Percentiles rank a stretch among this genome's conserved stretches.
These are phyloP conservation scores for Cucumis sativus DNA, from an alignment of 306 rosid species.

Conservation along the genomic window DNA sequence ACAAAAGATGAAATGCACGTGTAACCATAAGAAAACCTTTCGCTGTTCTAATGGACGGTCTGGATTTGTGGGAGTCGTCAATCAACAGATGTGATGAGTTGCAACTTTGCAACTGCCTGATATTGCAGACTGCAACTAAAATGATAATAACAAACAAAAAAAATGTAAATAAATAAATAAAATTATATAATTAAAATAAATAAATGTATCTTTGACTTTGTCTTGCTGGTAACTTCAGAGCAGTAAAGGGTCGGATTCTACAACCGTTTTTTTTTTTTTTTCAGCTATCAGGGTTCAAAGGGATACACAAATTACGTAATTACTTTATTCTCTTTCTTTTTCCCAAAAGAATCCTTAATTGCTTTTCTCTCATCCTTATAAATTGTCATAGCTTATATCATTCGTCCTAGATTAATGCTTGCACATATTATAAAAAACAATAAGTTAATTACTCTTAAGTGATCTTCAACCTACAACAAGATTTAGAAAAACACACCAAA, in stretches of 20 bases:
- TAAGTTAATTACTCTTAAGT: no score
- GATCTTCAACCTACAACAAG: no score
- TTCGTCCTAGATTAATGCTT: no score
- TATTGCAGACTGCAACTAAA: neutral
- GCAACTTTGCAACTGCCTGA: slow-evolving; percentile 2
- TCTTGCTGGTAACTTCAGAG: slow-evolving; percentile 6
- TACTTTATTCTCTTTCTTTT: no score
- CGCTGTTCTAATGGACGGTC: slow-evolving; percentile 37
- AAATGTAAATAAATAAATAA: neutral
- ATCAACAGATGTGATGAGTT: slow-evolving; percentile 23
- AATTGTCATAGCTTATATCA: no score
- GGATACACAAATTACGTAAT: neutral
- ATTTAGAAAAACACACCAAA: no score
- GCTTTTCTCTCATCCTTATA: no score
- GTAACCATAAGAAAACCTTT: slow-evolving; percentile 33
- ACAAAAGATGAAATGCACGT: slow-evolving; percentile 58
- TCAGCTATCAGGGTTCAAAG: neutral
- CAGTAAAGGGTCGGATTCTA: slow-evolving; percentile 27
- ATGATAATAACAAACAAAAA: neutral
- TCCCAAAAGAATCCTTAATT: neutral
- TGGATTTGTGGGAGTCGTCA: slow-evolving; percentile 27
- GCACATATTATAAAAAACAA: no score
- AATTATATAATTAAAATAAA: slow-evolving; percentile 4
- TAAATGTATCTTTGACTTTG: slow-evolving; percentile 23
- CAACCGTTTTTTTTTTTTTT: slow-evolving; percentile 19